phyloP scores from a whole-genome alignment of 805 yeast genomes.

The Dipodascus geniculatus region DNA sequence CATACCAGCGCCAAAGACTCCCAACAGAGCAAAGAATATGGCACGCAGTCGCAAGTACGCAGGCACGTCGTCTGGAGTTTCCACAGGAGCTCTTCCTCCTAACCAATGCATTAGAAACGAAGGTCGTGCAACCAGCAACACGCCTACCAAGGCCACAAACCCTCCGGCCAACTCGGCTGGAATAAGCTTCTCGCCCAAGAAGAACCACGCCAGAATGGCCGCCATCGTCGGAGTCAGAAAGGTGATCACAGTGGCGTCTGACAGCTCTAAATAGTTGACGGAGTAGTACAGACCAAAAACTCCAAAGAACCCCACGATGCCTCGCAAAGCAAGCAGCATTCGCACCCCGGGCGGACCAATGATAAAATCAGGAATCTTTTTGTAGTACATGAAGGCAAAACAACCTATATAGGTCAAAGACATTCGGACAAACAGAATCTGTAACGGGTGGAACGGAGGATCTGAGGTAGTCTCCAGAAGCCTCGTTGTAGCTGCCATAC shows the following conservation, averaged over 20 bases:
- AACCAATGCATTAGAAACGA: slow-evolving; percentile 40
- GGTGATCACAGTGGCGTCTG: slow-evolving; percentile 73
- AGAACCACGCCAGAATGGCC: slow-evolving; percentile 56
- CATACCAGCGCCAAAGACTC: slow-evolving; percentile 56
- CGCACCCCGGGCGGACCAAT: slow-evolving; percentile 58
- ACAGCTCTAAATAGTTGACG: slow-evolving; percentile 56
- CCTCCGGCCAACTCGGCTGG: slow-evolving; percentile 60
- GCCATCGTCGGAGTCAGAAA: slow-evolving; percentile 71
- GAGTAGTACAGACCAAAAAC: slow-evolving; percentile 72
- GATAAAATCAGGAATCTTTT: slow-evolving; percentile 47
- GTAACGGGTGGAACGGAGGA: slow-evolving; percentile 65
- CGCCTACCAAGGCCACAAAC: slow-evolving; percentile 58
- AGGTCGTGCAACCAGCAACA: slow-evolving; percentile 73
- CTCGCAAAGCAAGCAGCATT: slow-evolving; percentile 44
- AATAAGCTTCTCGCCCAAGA: slow-evolving; percentile 57
- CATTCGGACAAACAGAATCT: slow-evolving; percentile 72
- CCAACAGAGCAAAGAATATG: slow-evolving; percentile 47
- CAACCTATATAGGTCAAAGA: slow-evolving; percentile 52
- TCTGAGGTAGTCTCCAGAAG: slow-evolving; percentile 56
- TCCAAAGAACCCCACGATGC: slow-evolving; percentile 65
- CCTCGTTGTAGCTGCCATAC: slow-evolving; percentile 68
- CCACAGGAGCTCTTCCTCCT: background rate
- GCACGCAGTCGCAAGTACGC: slow-evolving; percentile 48
- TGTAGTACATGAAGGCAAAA: slow-evolving; percentile 39
- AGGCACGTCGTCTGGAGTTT: slow-evolving; percentile 17